phyloP scores from a whole-genome alignment of 2,329 filamentous ascomycete genomes.

The Chrysoporthe deuterocubensis region DNA sequence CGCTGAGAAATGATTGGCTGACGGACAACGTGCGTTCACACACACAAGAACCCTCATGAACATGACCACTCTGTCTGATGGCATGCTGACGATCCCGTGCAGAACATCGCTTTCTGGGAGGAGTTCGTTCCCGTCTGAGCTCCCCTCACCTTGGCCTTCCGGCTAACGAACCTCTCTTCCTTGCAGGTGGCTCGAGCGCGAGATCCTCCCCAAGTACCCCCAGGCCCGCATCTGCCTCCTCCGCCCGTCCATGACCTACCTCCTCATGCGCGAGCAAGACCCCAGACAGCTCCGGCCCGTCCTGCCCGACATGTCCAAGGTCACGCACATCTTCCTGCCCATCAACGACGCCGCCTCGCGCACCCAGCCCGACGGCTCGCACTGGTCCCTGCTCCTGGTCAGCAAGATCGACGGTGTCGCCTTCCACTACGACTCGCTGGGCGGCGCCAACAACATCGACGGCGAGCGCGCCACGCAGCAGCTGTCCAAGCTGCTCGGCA shows the following conservation, averaged over 20 bases:
- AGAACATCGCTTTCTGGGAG: conserved; percentile 98
- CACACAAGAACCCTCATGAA: conserved; percentile 3
- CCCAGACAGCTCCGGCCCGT: conserved; percentile 63
- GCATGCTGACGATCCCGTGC: conserved; percentile 33
- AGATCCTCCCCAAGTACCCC: conserved; percentile 79
- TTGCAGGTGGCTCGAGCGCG: conserved; percentile 79
- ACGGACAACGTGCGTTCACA: conserved; percentile 81
- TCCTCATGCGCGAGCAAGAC: conserved; percentile 77
- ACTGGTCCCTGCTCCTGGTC: conserved; percentile 94
- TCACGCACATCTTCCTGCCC: conserved; percentile 93
- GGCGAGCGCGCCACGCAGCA: conserved; percentile 72
- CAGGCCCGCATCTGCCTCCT: conserved; percentile 88
- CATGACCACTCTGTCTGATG: neutral
- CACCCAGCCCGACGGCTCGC: conserved; percentile 81
- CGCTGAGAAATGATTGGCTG: conserved; percentile 90
- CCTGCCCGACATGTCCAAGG: conserved; percentile 77
- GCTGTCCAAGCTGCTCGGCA: conserved; percentile 69
- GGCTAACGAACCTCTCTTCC: conserved; percentile 8
- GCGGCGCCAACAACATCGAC: conserved; percentile 74
- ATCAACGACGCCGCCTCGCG: conserved; percentile 87
- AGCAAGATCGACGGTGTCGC: conserved; percentile 86
- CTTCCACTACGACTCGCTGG: conserved; percentile 94
- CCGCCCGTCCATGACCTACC: conserved; percentile 88
- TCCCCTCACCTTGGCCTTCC: conserved; percentile 21
- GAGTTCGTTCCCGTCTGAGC: conserved; percentile 61